Evolutionary conservation across 202 grass and related monocot species (phyloP).

Genomic region (Zoysia matrella): DNA sequence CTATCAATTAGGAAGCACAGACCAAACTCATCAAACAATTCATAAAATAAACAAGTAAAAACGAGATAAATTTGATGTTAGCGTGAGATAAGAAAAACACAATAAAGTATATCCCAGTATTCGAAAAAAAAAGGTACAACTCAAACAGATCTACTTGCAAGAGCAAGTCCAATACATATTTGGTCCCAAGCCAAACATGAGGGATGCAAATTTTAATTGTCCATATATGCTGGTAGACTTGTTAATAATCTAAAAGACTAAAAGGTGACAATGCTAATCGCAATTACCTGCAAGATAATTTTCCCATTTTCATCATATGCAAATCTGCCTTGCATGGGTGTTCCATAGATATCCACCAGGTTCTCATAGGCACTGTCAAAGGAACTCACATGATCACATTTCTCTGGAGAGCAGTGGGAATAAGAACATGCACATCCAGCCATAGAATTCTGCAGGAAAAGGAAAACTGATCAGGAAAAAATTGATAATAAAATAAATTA

Average conservation of each 20-base stretch:
- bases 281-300: conserved; percentile 81
- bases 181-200: background rate
- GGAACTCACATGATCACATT: conserved; percentile 72
- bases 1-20: conserved; percentile 55
- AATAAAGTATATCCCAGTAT: background rate
- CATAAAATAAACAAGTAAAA: conserved; percentile 10
- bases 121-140: background rate
- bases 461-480: conserved; percentile 42
- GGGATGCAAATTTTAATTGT: background rate
- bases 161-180: conserved; percentile 18
- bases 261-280: background rate
- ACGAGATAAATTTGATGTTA: conserved; percentile 6
- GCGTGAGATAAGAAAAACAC: conserved; percentile 16
- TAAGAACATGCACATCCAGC: conserved; percentile 64
- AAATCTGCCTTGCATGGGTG: conserved; percentile 76
- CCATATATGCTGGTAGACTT: background rate
- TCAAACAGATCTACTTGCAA: conserved; percentile 19
- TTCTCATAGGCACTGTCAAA: conserved; percentile 66
- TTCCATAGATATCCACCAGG: conserved; percentile 64
- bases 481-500: conserved; percentile 8
- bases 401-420: conserved; percentile 60
- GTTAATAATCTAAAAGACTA: background rate
- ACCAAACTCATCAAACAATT: conserved; percentile 23
- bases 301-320: conserved; percentile 72
- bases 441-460: conserved; percentile 63